These are phyloP conservation scores for Colletotrichum horii DNA, from an alignment of 2,329 filamentous ascomycete genomes.

Conservation along the genomic window DNA sequence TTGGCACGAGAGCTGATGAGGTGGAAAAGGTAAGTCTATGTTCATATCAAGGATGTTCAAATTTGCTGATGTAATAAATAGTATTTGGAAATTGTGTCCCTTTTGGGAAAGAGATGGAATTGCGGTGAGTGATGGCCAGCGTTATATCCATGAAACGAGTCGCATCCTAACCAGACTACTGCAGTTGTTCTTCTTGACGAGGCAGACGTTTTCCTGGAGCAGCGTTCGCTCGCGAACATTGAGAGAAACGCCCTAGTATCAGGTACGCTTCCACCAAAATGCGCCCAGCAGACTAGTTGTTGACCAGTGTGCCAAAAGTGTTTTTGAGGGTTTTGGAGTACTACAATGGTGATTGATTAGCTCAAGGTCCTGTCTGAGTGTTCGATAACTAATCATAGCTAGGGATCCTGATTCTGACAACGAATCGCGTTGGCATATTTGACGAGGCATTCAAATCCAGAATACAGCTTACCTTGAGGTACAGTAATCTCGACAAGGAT, in stretches of 20 bases:
- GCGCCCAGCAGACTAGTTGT: too few species aligned
- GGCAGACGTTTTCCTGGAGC: not conserved
- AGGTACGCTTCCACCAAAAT: not conserved
- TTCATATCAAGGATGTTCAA: too few species aligned
- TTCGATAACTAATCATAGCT: not conserved
- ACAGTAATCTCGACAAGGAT: slow-evolving; percentile 24
- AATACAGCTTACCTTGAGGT: slow-evolving; percentile 40
- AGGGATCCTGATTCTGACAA: slow-evolving; percentile 56
- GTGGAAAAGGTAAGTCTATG: slow-evolving; percentile 29
- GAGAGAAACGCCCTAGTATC: not conserved
- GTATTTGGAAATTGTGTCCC: slow-evolving; percentile 33
- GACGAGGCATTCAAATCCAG: slow-evolving; percentile 46
- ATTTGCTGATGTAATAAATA: not conserved
- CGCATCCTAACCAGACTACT: not conserved
- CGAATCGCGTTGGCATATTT: slow-evolving; percentile 41
- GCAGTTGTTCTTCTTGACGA: slow-evolving; percentile 21
- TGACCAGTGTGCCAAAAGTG: not conserved
- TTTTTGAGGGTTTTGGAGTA: not conserved
- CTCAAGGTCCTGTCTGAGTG: too few species aligned
- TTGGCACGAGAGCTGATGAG: slow-evolving; percentile 32
- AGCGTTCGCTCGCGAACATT: not conserved
- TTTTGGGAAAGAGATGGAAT: slow-evolving; percentile 36
- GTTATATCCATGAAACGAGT: not conserved
- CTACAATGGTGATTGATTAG: not conserved
- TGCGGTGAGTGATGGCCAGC: slow-evolving; percentile 26